Evolutionary conservation across 352 stramenopile genomes (phyloP).

Genomic region (Phytopythium vexans): DNA sequence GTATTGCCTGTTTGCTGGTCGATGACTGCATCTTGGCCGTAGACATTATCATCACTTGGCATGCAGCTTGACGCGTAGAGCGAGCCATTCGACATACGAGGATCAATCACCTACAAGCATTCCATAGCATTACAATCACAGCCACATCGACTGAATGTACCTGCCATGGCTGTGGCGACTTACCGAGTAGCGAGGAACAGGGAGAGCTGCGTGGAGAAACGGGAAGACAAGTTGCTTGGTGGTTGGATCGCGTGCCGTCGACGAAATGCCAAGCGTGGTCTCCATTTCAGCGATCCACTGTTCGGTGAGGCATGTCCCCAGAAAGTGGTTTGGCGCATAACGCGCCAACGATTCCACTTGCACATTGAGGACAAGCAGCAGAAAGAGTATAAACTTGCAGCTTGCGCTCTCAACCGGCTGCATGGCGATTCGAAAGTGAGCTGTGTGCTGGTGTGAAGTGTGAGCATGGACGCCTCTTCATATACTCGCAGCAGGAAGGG

Average conservation of each 20-base stretch:
- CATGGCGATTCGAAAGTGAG: too few species aligned
- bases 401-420: too few species aligned
- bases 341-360: too few species aligned
- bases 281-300: conserved; percentile 22
- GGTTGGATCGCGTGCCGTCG: conserved; percentile 14
- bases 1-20: conserved; percentile 17
- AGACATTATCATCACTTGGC: conserved; percentile 16
- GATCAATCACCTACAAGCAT: conserved; percentile 14
- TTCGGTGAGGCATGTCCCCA: conserved; percentile 36
- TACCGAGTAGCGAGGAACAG: conserved; percentile 22
- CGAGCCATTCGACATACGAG: conserved; percentile 16
- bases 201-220: conserved; percentile 32
- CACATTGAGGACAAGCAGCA: too few species aligned
- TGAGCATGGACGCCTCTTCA: too few species aligned
- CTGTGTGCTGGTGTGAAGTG: too few species aligned
- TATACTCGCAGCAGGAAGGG: too few species aligned
- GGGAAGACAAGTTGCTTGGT: conserved; percentile 20
- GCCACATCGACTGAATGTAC: too few species aligned
- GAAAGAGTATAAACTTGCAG: too few species aligned
- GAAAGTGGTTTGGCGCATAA: conserved; percentile 36
- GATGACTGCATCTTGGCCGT: conserved; percentile 26
- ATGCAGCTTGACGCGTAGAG: conserved; percentile 30
- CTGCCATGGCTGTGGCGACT: too few species aligned
- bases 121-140: too few species aligned
- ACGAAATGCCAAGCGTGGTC: conserved; percentile 20